phyloP scores from a whole-genome alignment of 73 alveolate species.

The Stentor coeruleus region DNA sequence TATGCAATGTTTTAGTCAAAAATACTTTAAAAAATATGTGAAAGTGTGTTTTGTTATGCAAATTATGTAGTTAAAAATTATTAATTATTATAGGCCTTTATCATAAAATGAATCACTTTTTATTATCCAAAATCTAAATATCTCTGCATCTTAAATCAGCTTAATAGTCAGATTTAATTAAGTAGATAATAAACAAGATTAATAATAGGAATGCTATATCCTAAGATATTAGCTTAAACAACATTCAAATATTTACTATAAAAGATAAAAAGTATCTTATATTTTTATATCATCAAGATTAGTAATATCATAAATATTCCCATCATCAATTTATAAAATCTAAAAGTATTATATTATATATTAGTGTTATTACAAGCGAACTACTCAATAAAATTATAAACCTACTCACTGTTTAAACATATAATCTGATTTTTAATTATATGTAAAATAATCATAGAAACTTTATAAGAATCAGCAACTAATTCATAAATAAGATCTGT shows the following conservation, averaged over 20 bases:
- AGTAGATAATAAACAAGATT: neutral
- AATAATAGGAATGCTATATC: neutral
- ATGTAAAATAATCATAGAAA: neutral
- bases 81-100: neutral
- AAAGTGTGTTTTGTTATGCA: neutral
- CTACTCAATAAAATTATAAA: neutral
- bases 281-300: neutral
- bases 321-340: neutral
- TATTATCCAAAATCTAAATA: too few relatives aligned
- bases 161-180: neutral
- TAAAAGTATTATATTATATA: neutral
- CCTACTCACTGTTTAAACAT: neutral
- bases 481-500: neutral
- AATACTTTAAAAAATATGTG: neutral
- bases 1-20: neutral
- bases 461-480: neutral
- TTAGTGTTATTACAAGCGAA: conserved; percentile 10
- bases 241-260: neutral
- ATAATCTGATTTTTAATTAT: neutral
- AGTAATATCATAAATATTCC: neutral
- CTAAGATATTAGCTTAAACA: neutral
- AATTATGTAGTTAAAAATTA: too few relatives aligned
- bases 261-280: neutral
- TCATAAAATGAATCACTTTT: neutral
- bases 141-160: neutral